Evolutionary conservation across 2,329 filamentous ascomycete species (phyloP).

Genomic region (Cladophialophora immunda): DNA sequence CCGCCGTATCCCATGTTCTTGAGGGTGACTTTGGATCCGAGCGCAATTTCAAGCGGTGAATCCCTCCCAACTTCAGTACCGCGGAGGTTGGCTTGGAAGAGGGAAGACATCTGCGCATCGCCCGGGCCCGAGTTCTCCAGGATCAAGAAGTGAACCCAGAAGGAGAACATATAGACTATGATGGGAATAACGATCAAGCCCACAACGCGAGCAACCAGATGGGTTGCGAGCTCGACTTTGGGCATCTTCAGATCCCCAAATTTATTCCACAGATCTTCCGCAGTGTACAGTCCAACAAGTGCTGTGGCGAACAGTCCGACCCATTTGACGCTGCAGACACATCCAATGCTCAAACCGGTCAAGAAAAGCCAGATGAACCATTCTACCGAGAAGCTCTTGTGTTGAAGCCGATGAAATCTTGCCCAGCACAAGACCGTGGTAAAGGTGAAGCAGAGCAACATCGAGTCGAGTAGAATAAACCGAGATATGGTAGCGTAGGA

Average conservation of each 20-base stretch:
- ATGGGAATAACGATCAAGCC: constrained; percentile 89
- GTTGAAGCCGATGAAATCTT: constrained; percentile 89
- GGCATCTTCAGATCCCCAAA: constrained; percentile 95
- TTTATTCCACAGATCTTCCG: constrained; percentile 97
- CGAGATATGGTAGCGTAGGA: constrained; percentile 99
- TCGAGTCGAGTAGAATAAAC: constrained; percentile 97
- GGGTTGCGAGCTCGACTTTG: constrained; percentile 75
- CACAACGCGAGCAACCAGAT: constrained; percentile 80
- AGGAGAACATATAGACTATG: constrained; percentile 93
- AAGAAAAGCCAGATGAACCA: constrained; percentile 96
- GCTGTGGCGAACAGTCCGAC: constrained; percentile 96
- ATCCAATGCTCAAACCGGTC: constrained; percentile 94
- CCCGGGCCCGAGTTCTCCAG: constrained; percentile 93
- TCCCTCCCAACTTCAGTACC: constrained; percentile 94
- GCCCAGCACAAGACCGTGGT: constrained; percentile 97
- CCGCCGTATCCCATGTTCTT: constrained; percentile 99
- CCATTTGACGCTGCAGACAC: constrained; percentile 98
- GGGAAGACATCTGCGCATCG: constrained; percentile 99
- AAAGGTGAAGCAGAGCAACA: constrained; percentile 99
- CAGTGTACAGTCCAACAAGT: constrained; percentile 92
- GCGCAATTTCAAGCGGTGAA: constrained; percentile 89
- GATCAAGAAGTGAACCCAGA: constrained; percentile 92
- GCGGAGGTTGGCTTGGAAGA: constrained; percentile 96
- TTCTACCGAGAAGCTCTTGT: constrained; percentile 84
- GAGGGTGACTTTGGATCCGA: constrained; percentile 87